These are phyloP conservation scores for Chaetothyriales sp. DNA, from an alignment of 2,329 filamentous ascomycete species.

Conservation along the genomic window DNA sequence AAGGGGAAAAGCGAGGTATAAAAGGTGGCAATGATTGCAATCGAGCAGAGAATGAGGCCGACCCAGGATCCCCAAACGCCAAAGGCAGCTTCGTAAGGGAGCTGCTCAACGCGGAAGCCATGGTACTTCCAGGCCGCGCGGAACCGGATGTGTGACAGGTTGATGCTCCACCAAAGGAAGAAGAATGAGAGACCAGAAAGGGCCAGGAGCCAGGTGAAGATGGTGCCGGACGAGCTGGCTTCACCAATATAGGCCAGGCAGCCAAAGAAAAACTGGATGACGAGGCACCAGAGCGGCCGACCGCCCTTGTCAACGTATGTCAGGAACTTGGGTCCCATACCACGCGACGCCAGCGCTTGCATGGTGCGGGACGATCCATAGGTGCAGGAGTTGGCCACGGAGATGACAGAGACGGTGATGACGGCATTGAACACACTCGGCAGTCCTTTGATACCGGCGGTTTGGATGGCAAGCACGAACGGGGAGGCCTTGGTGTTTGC, in stretches of 20 bases:
- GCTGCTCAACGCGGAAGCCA: constrained; percentile 54
- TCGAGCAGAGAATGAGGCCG: constrained; percentile 57
- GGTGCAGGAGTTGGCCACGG: constrained; percentile 80
- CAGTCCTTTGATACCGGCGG: constrained; percentile 64
- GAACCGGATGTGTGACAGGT: constrained; percentile 66
- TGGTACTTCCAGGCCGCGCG: constrained; percentile 59
- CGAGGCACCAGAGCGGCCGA: constrained; percentile 60
- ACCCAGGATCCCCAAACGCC: constrained; percentile 68
- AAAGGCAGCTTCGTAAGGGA: constrained; percentile 67
- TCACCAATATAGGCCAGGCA: constrained; percentile 64
- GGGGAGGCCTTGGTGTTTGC: constrained; percentile 64
- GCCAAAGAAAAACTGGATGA: constrained; percentile 50
- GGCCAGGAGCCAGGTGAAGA: constrained; percentile 68
- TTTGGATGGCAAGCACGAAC: constrained; percentile 82
- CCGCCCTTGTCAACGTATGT: constrained; percentile 71
- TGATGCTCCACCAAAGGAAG: constrained; percentile 47
- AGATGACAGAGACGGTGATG: constrained; percentile 77
- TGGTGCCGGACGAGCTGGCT: constrained; percentile 25
- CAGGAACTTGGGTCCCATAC: constrained; percentile 61
- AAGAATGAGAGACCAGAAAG: constrained; percentile 60
- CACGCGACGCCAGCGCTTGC: constrained; percentile 73
- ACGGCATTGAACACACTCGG: constrained; percentile 86
- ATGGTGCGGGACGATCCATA: constrained; percentile 85
- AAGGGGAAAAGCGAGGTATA: constrained; percentile 76
- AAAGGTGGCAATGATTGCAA: constrained; percentile 71